Evolutionary conservation across 345 rosid species (phyloP).

Genomic region (Durio zibethinus): DNA sequence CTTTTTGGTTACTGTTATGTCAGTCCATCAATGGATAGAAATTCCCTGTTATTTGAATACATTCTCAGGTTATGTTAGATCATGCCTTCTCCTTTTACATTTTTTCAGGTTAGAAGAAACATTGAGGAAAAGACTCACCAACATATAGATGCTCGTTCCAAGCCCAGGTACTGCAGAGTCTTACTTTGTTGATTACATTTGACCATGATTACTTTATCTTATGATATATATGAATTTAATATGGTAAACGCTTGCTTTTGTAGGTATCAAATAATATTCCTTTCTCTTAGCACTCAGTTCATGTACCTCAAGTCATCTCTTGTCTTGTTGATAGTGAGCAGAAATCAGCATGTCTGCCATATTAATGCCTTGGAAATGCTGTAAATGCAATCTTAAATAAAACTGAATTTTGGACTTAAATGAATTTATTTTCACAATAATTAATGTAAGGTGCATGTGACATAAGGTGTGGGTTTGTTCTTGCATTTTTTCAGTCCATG

Average conservation of each 20-base stretch:
- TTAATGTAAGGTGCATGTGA: neutral
- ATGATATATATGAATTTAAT: neutral
- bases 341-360: neutral
- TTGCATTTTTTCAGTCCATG: too few species aligned
- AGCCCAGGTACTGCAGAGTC: conserved; percentile 55
- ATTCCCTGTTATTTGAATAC: neutral
- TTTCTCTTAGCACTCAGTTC: neutral
- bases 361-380: neutral
- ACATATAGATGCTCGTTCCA: conserved; percentile 81
- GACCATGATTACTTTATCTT: neutral
- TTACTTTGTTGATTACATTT: neutral
- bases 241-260: neutral
- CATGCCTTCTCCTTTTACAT: neutral
- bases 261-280: neutral
- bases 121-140: conserved; percentile 44
- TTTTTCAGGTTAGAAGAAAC: conserved; percentile 58
- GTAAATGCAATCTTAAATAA: neutral
- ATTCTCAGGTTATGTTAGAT: conserved; percentile 2
- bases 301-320: neutral
- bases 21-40: neutral
- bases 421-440: neutral
- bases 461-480: neutral
- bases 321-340: neutral
- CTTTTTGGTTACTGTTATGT: neutral
- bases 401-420: neutral